Evolutionary conservation across 306 rosid species (phyloP).

Genomic region (Calophaca sinica): DNA sequence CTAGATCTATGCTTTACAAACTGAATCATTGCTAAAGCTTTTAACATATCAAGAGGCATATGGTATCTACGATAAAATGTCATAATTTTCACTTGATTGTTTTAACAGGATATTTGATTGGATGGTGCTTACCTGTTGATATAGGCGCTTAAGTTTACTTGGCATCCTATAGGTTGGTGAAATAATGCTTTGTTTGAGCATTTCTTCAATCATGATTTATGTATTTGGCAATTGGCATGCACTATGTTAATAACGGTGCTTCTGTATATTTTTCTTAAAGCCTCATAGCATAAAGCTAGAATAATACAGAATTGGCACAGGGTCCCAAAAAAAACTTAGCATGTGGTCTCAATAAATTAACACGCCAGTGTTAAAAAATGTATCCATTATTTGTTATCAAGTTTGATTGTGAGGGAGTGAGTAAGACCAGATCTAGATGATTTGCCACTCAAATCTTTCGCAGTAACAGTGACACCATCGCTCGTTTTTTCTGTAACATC

Average conservation of each 20-base stretch:
- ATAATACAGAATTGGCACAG: background rate
- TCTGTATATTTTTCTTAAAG: background rate
- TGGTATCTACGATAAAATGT: constrained; percentile 61
- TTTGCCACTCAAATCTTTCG: too few species aligned
- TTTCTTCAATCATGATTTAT: background rate
- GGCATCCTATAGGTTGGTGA: constrained; percentile 81
- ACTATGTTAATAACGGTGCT: background rate
- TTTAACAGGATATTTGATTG: constrained; percentile 62
- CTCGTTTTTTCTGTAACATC: too few species aligned
- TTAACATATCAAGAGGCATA: constrained; percentile 76
- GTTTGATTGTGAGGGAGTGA: too few species aligned
- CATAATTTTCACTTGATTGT: constrained; percentile 59
- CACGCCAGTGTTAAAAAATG: too few species aligned
- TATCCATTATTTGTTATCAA: too few species aligned
- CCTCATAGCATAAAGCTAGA: background rate
- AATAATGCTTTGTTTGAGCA: background rate
- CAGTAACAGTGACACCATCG: too few species aligned
- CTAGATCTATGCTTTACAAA: constrained; percentile 79
- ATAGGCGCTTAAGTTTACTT: constrained; percentile 65
- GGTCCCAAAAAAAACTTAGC: too few species aligned
- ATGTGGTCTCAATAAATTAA: too few species aligned
- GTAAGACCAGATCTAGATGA: too few species aligned
- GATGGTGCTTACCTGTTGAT: constrained; percentile 59
- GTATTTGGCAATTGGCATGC: background rate
- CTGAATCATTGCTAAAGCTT: constrained; percentile 81